phyloP scores from a whole-genome alignment of 2,329 filamentous ascomycete species.

The Arthrobotrys megalospora region DNA sequence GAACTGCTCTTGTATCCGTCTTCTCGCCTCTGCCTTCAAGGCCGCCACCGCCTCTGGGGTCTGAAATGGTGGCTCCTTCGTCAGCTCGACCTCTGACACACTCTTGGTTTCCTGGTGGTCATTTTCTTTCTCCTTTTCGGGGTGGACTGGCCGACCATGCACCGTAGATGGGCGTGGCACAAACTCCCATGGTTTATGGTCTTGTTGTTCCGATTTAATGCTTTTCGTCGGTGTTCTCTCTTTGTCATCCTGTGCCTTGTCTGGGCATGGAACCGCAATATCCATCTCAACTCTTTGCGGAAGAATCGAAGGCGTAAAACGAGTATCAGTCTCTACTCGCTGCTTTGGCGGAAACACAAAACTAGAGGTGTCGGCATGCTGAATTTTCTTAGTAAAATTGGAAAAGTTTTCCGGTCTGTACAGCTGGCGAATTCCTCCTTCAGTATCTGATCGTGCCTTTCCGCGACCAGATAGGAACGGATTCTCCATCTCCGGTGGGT shows the following conservation, averaged over 20 bases:
- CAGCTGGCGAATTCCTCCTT: conserved; percentile 47
- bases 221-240: conserved; percentile 25
- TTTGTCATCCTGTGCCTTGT: conserved; percentile 24
- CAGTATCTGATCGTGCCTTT: conserved; percentile 53
- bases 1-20: conserved; percentile 54
- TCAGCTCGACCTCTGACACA: conserved; percentile 22
- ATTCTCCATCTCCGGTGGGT: conserved; percentile 41
- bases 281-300: conserved; percentile 16
- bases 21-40: conserved; percentile 42
- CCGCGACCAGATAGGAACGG: conserved; percentile 28
- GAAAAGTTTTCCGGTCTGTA: conserved; percentile 38
- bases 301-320: conserved; percentile 39
- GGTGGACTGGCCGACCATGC: conserved; percentile 8
- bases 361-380: conserved; percentile 21
- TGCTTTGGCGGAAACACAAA: conserved; percentile 26
- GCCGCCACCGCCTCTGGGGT: conserved; percentile 39
- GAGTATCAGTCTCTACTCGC: conserved; percentile 28
- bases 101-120: conserved; percentile 36
- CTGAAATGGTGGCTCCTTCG: conserved; percentile 30
- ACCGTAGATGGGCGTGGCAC: conserved; percentile 26
- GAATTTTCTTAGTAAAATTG: conserved; percentile 35
- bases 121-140: not conserved
- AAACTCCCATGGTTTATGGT: conserved; percentile 31
- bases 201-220: conserved; percentile 12
- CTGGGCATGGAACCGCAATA: not conserved